Evolutionary conservation across 768 basidiomycete genomes (phyloP).

Genomic region (Tylopilus subfusipes): DNA sequence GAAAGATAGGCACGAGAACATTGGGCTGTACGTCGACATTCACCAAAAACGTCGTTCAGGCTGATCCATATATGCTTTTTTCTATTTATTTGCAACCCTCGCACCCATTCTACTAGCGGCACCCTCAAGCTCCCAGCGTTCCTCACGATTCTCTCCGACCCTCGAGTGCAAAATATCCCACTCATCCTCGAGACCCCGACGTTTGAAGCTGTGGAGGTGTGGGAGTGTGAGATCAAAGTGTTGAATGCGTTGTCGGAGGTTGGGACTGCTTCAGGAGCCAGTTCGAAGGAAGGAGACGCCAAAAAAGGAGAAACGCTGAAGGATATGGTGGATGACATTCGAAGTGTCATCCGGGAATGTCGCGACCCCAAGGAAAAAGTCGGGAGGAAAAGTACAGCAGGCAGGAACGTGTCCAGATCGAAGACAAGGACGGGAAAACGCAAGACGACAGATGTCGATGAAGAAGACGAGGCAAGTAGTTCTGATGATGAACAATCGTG

Average conservation of each 20-base stretch:
- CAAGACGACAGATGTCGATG: conserved; percentile 1
- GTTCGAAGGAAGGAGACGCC: background rate
- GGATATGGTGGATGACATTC: conserved; percentile 13
- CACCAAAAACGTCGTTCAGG: background rate
- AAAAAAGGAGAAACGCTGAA: conserved; percentile 1
- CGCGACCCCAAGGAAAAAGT: conserved; percentile 6
- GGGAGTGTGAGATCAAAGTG: conserved; percentile 69
- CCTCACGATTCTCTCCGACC: conserved; percentile 62
- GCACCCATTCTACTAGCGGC: conserved; percentile 44
- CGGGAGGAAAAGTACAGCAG: background rate
- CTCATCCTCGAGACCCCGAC: conserved; percentile 81
- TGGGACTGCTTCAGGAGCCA: background rate
- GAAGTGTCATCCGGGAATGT: conserved; percentile 10
- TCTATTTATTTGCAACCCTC: background rate
- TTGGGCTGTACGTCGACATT: conserved; percentile 60
- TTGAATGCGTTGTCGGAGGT: conserved; percentile 43
- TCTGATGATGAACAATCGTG: conserved; percentile 6
- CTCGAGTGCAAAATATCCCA: conserved; percentile 64
- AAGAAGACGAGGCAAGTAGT: conserved; percentile 4
- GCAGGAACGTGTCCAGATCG: background rate
- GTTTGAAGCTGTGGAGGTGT: conserved; percentile 62
- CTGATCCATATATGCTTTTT: background rate
- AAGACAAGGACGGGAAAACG: conserved; percentile 5
- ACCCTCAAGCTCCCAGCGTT: conserved; percentile 63
- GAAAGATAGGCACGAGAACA: conserved; percentile 81